Evolutionary conservation across 257 asterid genomes (phyloP).

Genomic region (Plantago elongata): DNA sequence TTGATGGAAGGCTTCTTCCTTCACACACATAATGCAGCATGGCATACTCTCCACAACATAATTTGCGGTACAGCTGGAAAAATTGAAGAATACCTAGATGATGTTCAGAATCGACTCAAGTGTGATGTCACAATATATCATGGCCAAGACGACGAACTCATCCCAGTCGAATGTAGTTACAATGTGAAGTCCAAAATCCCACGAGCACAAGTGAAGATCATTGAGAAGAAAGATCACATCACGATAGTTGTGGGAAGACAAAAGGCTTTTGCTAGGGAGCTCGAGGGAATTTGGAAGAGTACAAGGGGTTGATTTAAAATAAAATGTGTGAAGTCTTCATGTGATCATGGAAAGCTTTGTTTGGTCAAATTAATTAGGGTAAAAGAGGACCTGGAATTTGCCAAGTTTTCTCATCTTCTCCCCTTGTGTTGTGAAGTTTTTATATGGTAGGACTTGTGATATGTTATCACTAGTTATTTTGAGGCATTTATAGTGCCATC

Average conservation of each 20-base stretch:
- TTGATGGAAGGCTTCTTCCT: slow-evolving; percentile 82
- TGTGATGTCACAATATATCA: slow-evolving; percentile 61
- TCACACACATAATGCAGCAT: slow-evolving; percentile 92
- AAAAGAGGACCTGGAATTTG: slow-evolving; percentile 9
- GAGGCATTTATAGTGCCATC: slow-evolving; percentile 1
- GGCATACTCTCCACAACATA: slow-evolving; percentile 96
- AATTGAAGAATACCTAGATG: slow-evolving; percentile 69
- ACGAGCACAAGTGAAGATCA: slow-evolving; percentile 57
- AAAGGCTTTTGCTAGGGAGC: slow-evolving; percentile 74
- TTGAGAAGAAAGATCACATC: slow-evolving; percentile 72
- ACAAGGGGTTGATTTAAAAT: slow-evolving; percentile 22
- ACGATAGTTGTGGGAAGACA: slow-evolving; percentile 93
- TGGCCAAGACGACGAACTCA: slow-evolving; percentile 74
- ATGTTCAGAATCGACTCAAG: slow-evolving; percentile 40
- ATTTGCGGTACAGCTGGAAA: slow-evolving; percentile 82
- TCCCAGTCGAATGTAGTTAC: slow-evolving; percentile 87
- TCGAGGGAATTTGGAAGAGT: slow-evolving; percentile 70
- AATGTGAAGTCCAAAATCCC: slow-evolving; percentile 55
- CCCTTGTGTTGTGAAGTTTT: slow-evolving; percentile 17
- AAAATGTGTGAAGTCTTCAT: slow-evolving; percentile 1
- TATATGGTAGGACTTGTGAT: slow-evolving; percentile 10
- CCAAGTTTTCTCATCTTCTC: slow-evolving; percentile 12
- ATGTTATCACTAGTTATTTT: slow-evolving; percentile 5
- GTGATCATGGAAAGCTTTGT: slow-evolving; percentile 6
- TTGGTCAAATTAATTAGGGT: slow-evolving; percentile 13